Evolutionary conservation across 441 rosid genomes (phyloP).

Genomic region (Erodium moschatum): DNA sequence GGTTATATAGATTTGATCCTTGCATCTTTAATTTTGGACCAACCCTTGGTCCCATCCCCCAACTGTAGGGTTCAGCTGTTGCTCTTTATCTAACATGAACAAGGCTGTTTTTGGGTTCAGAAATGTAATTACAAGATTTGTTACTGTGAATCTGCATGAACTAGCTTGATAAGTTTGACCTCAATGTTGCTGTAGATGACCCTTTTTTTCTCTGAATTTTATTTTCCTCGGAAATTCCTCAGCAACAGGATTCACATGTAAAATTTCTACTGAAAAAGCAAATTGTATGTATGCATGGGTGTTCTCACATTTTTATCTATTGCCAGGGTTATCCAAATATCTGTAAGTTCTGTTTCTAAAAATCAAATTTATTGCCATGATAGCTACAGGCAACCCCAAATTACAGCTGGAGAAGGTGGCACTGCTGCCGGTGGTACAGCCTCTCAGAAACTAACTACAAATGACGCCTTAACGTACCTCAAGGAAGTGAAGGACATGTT

Average conservation of each 20-base stretch:
- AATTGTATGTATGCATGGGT: neutral
- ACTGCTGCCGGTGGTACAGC: constrained; percentile 31
- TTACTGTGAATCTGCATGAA: neutral
- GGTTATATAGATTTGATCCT: neutral
- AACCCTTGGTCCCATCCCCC: neutral
- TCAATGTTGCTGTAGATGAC: neutral
- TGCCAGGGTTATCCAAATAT: neutral
- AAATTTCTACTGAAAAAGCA: neutral
- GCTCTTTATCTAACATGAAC: neutral
- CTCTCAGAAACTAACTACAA: constrained; percentile 73
- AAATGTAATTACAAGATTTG: neutral
- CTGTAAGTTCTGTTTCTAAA: neutral
- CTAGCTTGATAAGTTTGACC: neutral
- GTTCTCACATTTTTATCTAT: neutral
- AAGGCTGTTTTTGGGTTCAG: neutral
- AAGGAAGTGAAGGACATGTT: constrained; percentile 90
- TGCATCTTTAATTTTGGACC: neutral
- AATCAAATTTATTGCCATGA: neutral
- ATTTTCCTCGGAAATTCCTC: neutral
- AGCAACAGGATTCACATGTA: neutral
- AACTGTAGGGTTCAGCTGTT: neutral
- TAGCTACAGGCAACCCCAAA: neutral
- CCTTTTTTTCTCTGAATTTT: neutral
- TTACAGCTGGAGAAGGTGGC: neutral
- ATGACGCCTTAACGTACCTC: constrained; percentile 87